Percentiles rank a stretch among this genome's conserved stretches.
phyloP scores from a whole-genome alignment of 2,329 filamentous ascomycete genomes.

The Alternaria alternata region DNA sequence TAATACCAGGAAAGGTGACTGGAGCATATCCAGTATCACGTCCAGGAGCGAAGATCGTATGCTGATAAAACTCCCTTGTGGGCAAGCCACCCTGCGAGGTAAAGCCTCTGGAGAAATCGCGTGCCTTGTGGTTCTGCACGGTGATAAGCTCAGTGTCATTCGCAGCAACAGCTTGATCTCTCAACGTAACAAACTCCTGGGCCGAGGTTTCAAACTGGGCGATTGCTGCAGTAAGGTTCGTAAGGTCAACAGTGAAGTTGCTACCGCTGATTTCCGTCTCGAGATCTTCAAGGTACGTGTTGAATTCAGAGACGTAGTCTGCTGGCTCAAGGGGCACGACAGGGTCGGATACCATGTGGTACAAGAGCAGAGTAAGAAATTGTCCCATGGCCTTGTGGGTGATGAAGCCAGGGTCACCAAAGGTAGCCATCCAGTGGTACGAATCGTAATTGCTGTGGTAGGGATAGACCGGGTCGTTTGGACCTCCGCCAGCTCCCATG shows the following conservation, averaged over 20 bases:
- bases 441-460: constrained; percentile 59
- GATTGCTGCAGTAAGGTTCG: constrained; percentile 47
- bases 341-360: constrained; percentile 52
- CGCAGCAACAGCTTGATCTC: constrained; percentile 37
- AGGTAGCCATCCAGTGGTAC: constrained; percentile 62
- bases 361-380: constrained; percentile 54
- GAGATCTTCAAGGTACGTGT: constrained; percentile 48
- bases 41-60: constrained; percentile 58
- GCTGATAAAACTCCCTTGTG: constrained; percentile 55
- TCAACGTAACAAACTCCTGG: constrained; percentile 39
- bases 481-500: constrained; percentile 51
- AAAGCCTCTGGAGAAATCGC: constrained; percentile 58
- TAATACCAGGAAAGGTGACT: constrained; percentile 50
- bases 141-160: constrained; percentile 41
- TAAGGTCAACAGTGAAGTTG: constrained; percentile 44
- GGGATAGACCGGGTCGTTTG: constrained; percentile 55
- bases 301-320: constrained; percentile 51
- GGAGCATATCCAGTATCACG: constrained; percentile 52
- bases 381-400: constrained; percentile 61
- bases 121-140: constrained; percentile 55
- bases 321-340: constrained; percentile 52
- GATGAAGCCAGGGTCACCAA: constrained; percentile 60
- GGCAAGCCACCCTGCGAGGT: constrained; percentile 57
- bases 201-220: constrained; percentile 45
- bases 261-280: constrained; percentile 38